Base-by-base conservation (phyloP, 371 early-diverging fungal genomes). In the Vairimorpha apis region DNA sequence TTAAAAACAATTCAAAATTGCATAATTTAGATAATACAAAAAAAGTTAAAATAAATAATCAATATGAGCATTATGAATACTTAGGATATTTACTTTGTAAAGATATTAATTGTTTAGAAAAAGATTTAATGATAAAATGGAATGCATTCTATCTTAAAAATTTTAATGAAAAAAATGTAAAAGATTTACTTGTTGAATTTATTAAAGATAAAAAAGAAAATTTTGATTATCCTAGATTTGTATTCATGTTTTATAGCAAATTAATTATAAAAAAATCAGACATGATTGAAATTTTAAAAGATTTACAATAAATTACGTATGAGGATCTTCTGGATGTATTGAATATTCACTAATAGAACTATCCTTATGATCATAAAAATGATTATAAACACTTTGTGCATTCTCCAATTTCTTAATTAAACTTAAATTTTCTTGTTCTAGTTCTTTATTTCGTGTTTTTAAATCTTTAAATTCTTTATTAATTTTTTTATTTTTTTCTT, bases 301-400 rank as follows among this genome's bases (percentile, higher is more conserved):
- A 4, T 56, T n/a, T 51, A 10, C 5, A 32, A 30, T 56, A 30
- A 3, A 3, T 59, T 45, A 56, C 10, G 56, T 49, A 30, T 71
- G 79, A 25, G 77, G 74, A 13, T 76, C 76, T 51, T 81, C 82
- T 38, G 82, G 82, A 8, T 60, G 56, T 35, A 81, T 58, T 37
- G 70, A 70, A 49, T 75, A 70, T 29, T 18, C 45, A 60, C 65
- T 75, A 30, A 49, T 43, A 53, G 5, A 70, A 44, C 35, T 79
- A 77, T 64, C 55, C 27, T 27, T 53, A 53, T 79, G 79, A 27
- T 37, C 71, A 62, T 76, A 79, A 53, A 82, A 82, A 67, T 82
- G 82, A 41, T 74, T 74, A 65, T 82, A 82, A 29, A 84, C 82
- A 75, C 74, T 79, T 43, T 82, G 80, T 10, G 82, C 76, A 71